Percentiles rank a stretch among this genome's conserved stretches.
Conservation (phyloP, 2,329 filamentous ascomycete genomes). For the Trichoderma guizhouense region DNA sequence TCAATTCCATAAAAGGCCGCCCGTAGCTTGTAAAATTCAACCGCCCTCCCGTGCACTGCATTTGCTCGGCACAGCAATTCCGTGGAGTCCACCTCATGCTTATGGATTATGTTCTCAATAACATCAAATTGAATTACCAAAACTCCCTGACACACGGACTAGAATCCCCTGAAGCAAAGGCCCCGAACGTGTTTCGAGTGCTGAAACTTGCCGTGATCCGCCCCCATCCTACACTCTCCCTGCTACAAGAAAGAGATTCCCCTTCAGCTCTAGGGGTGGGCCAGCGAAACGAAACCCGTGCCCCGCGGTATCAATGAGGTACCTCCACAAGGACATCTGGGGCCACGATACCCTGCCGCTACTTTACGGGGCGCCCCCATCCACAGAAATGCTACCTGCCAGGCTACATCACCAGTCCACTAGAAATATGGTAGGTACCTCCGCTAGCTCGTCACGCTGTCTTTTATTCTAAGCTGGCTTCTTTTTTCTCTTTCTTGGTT, state of each 20-base stretch:
- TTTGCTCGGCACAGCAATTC: not conserved
- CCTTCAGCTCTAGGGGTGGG: slow-evolving; percentile 10
- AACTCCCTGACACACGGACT: slow-evolving; percentile 3
- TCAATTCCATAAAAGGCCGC: not conserved
- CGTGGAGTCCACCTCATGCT: not conserved
- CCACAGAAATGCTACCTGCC: slow-evolving; percentile 12
- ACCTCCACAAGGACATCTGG: slow-evolving; percentile 2
- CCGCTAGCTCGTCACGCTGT: not conserved
- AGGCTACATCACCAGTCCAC: slow-evolving; percentile 15
- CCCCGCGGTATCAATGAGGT: slow-evolving; percentile 10
- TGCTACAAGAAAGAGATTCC: not conserved
- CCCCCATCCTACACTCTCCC: not conserved
- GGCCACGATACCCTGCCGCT: slow-evolving; percentile 4
- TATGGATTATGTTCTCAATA: not conserved
- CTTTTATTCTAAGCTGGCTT: not conserved
- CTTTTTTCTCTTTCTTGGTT: not conserved
- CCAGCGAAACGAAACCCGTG: not conserved
- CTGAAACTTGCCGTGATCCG: slow-evolving; percentile 8
- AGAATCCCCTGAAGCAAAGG: not conserved
- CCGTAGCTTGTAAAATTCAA: not conserved
- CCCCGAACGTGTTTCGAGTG: slow-evolving; percentile 2
- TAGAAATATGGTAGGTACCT: slow-evolving; percentile 16
- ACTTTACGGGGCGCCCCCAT: slow-evolving; percentile 8
- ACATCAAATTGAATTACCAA: not conserved
- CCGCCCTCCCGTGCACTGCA: not conserved